Evolutionary conservation across 2,329 filamentous ascomycete genomes (phyloP), one percentile per base, ranked within the genome.

Genomic region (Trichoderma semiorbis): DNA sequence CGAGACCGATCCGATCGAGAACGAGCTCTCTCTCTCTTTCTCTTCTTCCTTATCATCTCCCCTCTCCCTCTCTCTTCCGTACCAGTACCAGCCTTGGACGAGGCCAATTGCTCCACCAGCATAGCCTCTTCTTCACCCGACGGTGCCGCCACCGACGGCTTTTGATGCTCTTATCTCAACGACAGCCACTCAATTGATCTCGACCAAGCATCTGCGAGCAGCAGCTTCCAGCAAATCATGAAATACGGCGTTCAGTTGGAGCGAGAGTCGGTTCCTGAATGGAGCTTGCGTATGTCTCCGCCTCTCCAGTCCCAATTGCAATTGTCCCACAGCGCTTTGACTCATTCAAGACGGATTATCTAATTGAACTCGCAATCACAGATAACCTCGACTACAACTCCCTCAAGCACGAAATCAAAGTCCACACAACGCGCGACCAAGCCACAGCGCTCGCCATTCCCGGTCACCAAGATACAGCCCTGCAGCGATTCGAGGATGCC

Each of bases 331-430:
- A 47, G 53, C 55, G 58, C 8, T 14, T 63, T 58, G 64, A 61
- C 70, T 7, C 36, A 26, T 50, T 39, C 4, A n/a, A 43, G 64
- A 67, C 14, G 18, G 2, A 55, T 24, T 18, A 53, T 26, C 67
- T 62, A 30, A 39, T 24, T 57, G 24, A n/a, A 14, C 36, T 34
- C 12, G n/a, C 57, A n/a, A 70, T 24, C 32, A 32, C 32, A 93
- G 91, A 95, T 80, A 96, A 97, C 81, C 90, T 97, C 81, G 93
- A 96, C 81, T 97, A 97, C 85, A 93, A 95, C 80, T 92, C 92
- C 63, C 87, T 97, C 74, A 97, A 97, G 82, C 88, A 93, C 80
- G 87, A 93, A 77, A 95, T 97, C 84, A 96, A 95, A 80, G 88
- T 88, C 73, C 89, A 94, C 78, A 97, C 93, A 2, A 91, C 90